phyloP scores from a whole-genome alignment of 2,329 filamentous ascomycete species.

The Ophiocordyceps camponoti-saundersi region DNA sequence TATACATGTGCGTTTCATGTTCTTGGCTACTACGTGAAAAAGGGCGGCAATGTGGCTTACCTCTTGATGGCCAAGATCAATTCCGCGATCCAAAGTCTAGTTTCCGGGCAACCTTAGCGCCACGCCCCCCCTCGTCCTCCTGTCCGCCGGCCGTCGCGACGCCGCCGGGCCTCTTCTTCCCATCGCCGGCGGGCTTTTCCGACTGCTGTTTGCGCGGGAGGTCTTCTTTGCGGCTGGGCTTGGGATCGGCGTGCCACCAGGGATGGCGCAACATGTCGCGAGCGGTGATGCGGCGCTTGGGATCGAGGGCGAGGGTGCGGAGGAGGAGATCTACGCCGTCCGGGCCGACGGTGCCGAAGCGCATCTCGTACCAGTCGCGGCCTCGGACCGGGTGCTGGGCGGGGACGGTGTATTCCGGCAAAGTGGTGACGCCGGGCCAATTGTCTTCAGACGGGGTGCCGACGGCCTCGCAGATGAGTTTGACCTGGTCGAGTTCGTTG shows the following conservation, averaged over 20 bases:
- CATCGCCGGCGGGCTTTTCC: constrained; percentile 59
- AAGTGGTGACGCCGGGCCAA: constrained; percentile 77
- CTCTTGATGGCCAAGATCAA: neutral
- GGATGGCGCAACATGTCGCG: constrained; percentile 61
- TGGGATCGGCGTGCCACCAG: constrained; percentile 76
- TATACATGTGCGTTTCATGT: neutral
- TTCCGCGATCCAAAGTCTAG: constrained; percentile 51
- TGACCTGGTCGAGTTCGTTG: constrained; percentile 73
- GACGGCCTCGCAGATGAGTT: constrained; percentile 67
- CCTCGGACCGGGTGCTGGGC: constrained; percentile 45
- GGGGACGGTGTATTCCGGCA: constrained; percentile 66
- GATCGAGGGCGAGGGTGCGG: constrained; percentile 71
- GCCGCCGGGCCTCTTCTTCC: constrained; percentile 55
- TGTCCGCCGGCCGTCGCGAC: constrained; percentile 39
- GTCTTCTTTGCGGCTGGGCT: constrained; percentile 66
- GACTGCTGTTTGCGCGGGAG: constrained; percentile 52
- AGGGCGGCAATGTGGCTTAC: too few relatives aligned
- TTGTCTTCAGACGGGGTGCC: constrained; percentile 87
- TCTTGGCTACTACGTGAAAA: too few relatives aligned
- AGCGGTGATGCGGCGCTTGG: constrained; percentile 67
- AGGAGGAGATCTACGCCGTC: constrained; percentile 80
- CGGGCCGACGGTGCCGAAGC: constrained; percentile 65
- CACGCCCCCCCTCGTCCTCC: constrained; percentile 52
- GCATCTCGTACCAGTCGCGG: constrained; percentile 54
- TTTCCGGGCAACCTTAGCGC: constrained; percentile 65